Evolutionary conservation across 441 rosid species (phyloP), one percentile per base, ranked within the genome.

Genomic region (Biscutella laevigata): DNA sequence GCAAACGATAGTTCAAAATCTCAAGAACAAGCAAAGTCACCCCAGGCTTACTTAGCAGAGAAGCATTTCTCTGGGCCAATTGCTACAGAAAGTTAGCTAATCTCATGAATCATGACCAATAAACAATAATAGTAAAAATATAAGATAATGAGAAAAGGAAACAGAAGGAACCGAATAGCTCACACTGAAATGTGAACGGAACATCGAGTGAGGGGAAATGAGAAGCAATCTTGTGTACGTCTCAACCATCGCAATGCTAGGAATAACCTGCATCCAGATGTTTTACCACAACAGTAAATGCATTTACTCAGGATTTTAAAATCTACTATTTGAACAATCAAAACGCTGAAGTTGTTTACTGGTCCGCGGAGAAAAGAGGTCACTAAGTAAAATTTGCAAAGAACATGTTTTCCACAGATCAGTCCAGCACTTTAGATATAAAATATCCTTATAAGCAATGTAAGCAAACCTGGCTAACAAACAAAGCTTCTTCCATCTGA

Each of bases 201-300:
- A 88, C 80, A 81, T 68, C 35, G 99, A 79, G 72, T 88, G 95
- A 59, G 99, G 97, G 59, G 92, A 83, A 65, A 79, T 53, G 48
- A 92, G 89, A 61, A 92, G 79, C 83, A 92, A 67, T 66, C 99
- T 81, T 51, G 85, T 79, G 73, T 92, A 92, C 46, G 97, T 92
- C 77, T 92, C 99, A 64, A 83, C 99, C 94, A 92, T 88, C 51
- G 99, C 95, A 64, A 92, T 82, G 78, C 90, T 92, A 45, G 99
- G 95, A 70, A 92, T 79, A 74, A 71, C 95, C 99, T 92, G 83
- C 78, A 71, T 14, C 20, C 34, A 58, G 51, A 64, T 44, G 59
- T 17, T 50, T 55, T 41, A 52, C 47, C 17, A 43, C 30, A 55
- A 50, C 51, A 51, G 43, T 29, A 58, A 30, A 11, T 16, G 59